A percentile compares a stretch with the other conserved stretches of the same genome.
phyloP scores from a whole-genome alignment of 2,329 filamentous ascomycete species.

The Fonsecaea pugnacius region DNA sequence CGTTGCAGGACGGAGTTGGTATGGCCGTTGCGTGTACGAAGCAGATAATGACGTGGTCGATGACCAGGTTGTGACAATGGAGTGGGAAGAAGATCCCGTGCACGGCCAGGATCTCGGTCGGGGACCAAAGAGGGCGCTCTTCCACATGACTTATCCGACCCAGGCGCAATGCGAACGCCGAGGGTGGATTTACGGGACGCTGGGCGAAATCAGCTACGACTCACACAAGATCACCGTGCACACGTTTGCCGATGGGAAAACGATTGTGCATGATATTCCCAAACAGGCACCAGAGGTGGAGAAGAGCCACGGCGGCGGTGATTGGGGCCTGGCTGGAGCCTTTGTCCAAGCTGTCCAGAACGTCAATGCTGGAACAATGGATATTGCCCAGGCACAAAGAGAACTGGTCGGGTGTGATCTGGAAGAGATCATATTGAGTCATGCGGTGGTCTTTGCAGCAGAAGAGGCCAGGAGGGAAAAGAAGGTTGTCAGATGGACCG shows the following conservation, averaged over 20 bases:
- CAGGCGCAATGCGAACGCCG: conserved; percentile 84
- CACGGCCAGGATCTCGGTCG: conserved; percentile 46
- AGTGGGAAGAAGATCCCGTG: conserved; percentile 74
- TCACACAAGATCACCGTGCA: conserved; percentile 75
- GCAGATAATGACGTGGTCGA: conserved; percentile 92
- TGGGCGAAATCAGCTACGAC: conserved; percentile 86
- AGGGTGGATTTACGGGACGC: conserved; percentile 81
- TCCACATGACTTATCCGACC: conserved; percentile 94
- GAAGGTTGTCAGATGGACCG: conserved; percentile 73
- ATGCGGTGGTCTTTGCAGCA: conserved; percentile 91
- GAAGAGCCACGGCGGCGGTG: conserved; percentile 72
- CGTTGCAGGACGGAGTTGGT: conserved; percentile 67
- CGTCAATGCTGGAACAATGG: conserved; percentile 72
- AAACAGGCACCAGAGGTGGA: conserved; percentile 61
- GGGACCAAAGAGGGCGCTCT: conserved; percentile 79
- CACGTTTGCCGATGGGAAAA: conserved; percentile 66
- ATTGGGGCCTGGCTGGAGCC: conserved; percentile 76
- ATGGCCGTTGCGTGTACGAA: conserved; percentile 94
- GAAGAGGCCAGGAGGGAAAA: conserved; percentile 77
- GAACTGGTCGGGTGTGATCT: conserved; percentile 78
- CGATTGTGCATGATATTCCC: conserved; percentile 63
- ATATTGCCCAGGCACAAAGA: conserved; percentile 71
- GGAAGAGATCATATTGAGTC: conserved; percentile 85
- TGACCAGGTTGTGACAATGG: conserved; percentile 85
- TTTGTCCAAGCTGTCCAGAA: conserved; percentile 82